Evolutionary conservation across 345 rosid genomes (phyloP).

Genomic region (Eucalyptus virginea): DNA sequence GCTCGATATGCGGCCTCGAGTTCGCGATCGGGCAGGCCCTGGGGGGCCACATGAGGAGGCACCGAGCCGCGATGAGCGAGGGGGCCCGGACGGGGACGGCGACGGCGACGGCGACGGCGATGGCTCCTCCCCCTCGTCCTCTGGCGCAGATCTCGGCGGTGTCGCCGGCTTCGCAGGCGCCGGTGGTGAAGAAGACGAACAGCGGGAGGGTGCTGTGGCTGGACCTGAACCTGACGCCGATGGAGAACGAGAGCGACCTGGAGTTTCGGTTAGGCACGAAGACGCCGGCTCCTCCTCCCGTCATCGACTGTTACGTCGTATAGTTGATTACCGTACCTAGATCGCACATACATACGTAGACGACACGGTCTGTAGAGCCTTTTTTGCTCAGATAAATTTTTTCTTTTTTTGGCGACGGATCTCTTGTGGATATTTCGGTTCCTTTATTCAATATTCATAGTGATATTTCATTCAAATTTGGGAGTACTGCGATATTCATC

Average conservation of each 20-base stretch:
- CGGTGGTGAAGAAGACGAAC: constrained; percentile 31
- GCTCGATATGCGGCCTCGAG: constrained; percentile 82
- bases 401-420: not conserved
- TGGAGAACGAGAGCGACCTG: constrained; percentile 55
- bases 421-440: not conserved
- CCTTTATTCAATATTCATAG: not conserved
- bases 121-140: not conserved
- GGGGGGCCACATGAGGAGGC: constrained; percentile 74
- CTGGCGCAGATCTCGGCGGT: not conserved
- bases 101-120: not conserved
- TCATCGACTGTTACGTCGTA: constrained; percentile 22
- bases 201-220: constrained; percentile 31
- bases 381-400: not conserved
- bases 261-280: constrained; percentile 22
- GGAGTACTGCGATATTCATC: not conserved
- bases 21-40: constrained; percentile 68
- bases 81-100: not conserved
- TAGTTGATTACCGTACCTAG: not conserved
- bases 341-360: not conserved
- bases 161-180: not conserved
- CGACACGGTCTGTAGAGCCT: not conserved
- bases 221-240: constrained; percentile 66
- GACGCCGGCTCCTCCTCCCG: constrained; percentile 9
- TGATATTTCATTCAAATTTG: not conserved
- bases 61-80: constrained; percentile 2